These are phyloP conservation scores for Cryphonectria naterciae DNA, from an alignment of 2,329 filamentous ascomycete species.

Conservation along the genomic window DNA sequence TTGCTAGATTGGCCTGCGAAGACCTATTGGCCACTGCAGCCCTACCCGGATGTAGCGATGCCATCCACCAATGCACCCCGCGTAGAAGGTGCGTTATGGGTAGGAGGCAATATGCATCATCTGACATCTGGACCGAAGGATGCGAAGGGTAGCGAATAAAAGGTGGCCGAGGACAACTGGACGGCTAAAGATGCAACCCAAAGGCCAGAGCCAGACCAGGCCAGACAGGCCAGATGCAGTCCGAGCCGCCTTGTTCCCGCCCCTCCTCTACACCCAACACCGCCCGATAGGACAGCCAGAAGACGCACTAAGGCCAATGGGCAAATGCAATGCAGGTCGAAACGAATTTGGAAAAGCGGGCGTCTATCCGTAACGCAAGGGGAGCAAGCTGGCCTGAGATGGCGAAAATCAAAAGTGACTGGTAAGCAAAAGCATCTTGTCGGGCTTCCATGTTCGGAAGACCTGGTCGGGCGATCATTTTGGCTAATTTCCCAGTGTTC, in stretches of 20 bases:
- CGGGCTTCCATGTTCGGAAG: background rate
- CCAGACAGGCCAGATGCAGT: background rate
- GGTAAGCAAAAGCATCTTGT: background rate
- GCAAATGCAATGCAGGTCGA: background rate
- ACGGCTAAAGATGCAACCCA: background rate
- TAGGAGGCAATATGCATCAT: background rate
- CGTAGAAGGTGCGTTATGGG: background rate
- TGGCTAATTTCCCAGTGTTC: background rate
- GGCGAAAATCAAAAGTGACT: background rate
- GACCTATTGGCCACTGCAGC: constrained; percentile 22
- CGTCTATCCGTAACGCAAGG: background rate
- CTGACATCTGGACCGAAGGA: background rate
- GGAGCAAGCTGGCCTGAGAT: background rate
- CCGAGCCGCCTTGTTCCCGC: constrained; percentile 5
- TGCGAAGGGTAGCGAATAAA: background rate
- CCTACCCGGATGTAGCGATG: constrained; percentile 24
- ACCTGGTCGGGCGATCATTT: background rate
- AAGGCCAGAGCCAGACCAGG: background rate
- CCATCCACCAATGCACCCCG: constrained; percentile 17
- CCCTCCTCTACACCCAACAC: background rate
- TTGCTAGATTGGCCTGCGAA: background rate
- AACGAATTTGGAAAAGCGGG: background rate
- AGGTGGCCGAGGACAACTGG: background rate
- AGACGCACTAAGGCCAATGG: background rate
- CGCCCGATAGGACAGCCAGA: background rate